Evolutionary conservation across 2,329 filamentous ascomycete genomes (phyloP).

Genomic region (Coleophoma cylindrospora): DNA sequence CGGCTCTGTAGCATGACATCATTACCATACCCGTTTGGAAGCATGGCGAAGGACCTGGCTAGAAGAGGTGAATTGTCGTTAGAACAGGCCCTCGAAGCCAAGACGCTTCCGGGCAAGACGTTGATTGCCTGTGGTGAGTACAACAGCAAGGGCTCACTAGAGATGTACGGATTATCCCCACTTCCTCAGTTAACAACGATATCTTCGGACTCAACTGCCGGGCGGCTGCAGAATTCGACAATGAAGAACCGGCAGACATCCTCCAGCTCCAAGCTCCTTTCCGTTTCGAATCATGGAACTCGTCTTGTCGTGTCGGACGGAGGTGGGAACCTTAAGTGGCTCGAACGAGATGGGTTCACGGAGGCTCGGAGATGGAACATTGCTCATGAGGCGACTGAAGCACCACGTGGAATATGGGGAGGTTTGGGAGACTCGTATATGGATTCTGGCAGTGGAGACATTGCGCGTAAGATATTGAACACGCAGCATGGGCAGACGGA

Average conservation of each 20-base stretch:
- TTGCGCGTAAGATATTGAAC: conserved; percentile 71
- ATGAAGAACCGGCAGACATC: conserved; percentile 82
- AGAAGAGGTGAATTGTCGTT: conserved; percentile 49
- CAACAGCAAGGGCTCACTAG: conserved; percentile 83
- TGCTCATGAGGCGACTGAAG: conserved; percentile 45
- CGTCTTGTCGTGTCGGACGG: conserved; percentile 80
- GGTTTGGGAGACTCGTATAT: conserved; percentile 32
- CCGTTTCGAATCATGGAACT: conserved; percentile 75
- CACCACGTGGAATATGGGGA: conserved; percentile 44
- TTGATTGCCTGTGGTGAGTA: conserved; percentile 85
- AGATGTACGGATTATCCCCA: conserved; percentile 67
- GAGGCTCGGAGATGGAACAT: conserved; percentile 51
- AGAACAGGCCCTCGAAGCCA: conserved; percentile 48
- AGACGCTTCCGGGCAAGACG: conserved; percentile 52
- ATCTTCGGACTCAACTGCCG: conserved; percentile 24
- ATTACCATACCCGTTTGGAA: conserved; percentile 63
- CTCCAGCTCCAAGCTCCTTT: conserved; percentile 74
- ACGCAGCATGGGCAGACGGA: conserved; percentile 33
- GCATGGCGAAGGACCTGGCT: conserved; percentile 54
- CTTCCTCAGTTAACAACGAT: conserved; percentile 15
- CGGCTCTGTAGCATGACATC: conserved; percentile 69
- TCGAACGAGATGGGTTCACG: conserved; percentile 75
- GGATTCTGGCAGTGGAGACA: conserved; percentile 55
- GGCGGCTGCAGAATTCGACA: conserved; percentile 38
- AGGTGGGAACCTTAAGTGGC: conserved; percentile 81